Percentiles rank a stretch among this genome's conserved stretches.
These are phyloP conservation scores for Chionographis japonica DNA, from an alignment of 106 monocot species.

Conservation along the genomic window DNA sequence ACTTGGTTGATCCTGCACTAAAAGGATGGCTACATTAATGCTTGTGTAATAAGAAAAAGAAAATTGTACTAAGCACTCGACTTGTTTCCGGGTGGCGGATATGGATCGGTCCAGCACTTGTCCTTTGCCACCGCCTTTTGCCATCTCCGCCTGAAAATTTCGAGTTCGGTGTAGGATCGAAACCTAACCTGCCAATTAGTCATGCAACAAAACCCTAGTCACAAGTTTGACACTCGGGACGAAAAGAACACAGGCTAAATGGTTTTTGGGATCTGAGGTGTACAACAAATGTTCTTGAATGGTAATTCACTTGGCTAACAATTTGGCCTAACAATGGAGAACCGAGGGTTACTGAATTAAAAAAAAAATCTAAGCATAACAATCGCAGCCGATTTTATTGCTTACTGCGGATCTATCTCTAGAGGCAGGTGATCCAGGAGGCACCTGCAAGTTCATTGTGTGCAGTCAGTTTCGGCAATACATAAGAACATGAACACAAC, in stretches of 20 bases:
- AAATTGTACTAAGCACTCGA: neutral
- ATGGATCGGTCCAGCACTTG: conserved; percentile 66
- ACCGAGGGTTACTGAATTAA: neutral
- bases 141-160: conserved; percentile 62
- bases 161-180: conserved; percentile 50
- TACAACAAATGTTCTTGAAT: neutral
- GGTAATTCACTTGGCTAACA: neutral
- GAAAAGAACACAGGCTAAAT: too few relatives aligned
- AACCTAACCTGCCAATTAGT: conserved; percentile 44
- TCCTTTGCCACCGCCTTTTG: conserved; percentile 41
- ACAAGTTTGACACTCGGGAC: neutral
- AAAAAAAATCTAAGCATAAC: neutral
- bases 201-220: neutral
- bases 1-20: too few relatives aligned
- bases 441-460: conserved; percentile 17
- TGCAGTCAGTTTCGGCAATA: neutral
- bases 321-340: neutral
- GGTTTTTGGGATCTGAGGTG: too few relatives aligned
- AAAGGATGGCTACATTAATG: too few relatives aligned
- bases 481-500: neutral
- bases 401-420: conserved; percentile 30
- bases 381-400: neutral
- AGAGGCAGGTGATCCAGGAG: neutral
- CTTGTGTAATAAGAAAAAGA: neutral
- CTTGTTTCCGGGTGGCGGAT: conserved; percentile 15